Percentiles rank a stretch among this genome's conserved stretches.
phyloP scores from a whole-genome alignment of 2,329 filamentous ascomycete genomes.

The Ceratocystis destructans region DNA sequence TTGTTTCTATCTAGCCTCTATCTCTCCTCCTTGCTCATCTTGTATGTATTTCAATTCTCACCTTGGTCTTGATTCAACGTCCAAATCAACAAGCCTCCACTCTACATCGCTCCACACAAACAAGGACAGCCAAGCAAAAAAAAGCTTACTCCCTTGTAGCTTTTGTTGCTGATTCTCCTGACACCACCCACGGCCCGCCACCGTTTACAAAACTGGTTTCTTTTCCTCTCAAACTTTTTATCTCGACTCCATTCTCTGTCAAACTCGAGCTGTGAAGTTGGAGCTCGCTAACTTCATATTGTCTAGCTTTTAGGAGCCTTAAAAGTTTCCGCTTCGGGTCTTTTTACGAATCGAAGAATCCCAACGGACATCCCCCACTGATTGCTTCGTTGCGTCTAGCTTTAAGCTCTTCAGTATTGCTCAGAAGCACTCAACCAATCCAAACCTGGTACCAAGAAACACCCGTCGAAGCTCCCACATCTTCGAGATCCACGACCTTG shows the following conservation, averaged over 20 bases:
- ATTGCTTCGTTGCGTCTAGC: conserved; percentile 15
- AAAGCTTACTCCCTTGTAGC: conserved; percentile 4
- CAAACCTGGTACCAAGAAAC: neutral
- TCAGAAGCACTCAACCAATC: conserved; percentile 13
- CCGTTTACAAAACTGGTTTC: neutral
- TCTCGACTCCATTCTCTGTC: neutral
- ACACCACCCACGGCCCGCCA: conserved; percentile 4
- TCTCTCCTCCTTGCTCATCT: neutral
- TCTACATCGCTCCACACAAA: neutral
- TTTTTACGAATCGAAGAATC: conserved; percentile 11
- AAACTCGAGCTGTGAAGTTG: neutral
- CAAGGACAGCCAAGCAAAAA: conserved; percentile 9
- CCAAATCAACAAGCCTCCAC: neutral
- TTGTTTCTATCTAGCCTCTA: neutral
- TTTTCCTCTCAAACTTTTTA: neutral
- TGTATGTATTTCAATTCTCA: conserved; percentile 8
- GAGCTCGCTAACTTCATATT: conserved; percentile 5
- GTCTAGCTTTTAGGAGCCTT: conserved; percentile 6
- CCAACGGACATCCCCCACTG: conserved; percentile 18
- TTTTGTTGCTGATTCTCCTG: neutral
- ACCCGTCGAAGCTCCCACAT: conserved; percentile 17
- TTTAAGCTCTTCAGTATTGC: conserved; percentile 8
- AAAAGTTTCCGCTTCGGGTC: neutral
- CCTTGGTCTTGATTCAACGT: conserved; percentile 9
- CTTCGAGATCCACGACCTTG: conserved; percentile 13